phyloP scores from a whole-genome alignment of 164 flowering plant species.

The Houttuynia cordata region DNA sequence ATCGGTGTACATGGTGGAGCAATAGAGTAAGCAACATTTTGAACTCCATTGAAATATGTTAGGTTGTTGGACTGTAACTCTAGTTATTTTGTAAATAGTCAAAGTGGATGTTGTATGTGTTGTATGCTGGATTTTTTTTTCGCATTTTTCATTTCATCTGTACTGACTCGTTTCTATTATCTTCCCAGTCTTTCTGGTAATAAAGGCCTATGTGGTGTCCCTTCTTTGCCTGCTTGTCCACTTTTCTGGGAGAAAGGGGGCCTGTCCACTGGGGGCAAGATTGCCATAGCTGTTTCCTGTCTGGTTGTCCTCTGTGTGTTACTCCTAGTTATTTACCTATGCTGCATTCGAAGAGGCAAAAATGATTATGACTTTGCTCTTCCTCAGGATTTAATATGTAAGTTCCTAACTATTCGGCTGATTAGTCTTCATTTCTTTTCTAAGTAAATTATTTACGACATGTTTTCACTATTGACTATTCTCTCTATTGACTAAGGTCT shows the following conservation, averaged over 20 bases:
- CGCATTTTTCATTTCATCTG: neutral
- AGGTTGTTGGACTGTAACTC: neutral
- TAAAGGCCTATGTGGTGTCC: slow-evolving; percentile 87
- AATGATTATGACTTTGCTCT: slow-evolving; percentile 88
- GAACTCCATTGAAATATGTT: neutral
- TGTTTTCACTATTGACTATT: too few species aligned
- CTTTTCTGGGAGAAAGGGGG: slow-evolving; percentile 64
- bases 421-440: neutral
- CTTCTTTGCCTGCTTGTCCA: slow-evolving; percentile 76
- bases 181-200: slow-evolving; percentile 66
- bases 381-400: slow-evolving; percentile 86
- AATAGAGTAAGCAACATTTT: slow-evolving; percentile 56
- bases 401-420: slow-evolving; percentile 15
- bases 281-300: slow-evolving; percentile 59
- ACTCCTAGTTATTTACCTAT: slow-evolving; percentile 36
- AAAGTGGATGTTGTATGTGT: neutral
- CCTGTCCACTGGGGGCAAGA: slow-evolving; percentile 70
- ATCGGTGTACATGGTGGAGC: slow-evolving; percentile 94
- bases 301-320: slow-evolving; percentile 32
- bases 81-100: neutral
- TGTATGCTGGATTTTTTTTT: neutral
- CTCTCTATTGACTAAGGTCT: too few species aligned
- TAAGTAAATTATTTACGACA: neutral
- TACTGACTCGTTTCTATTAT: slow-evolving; percentile 4
- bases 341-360: slow-evolving; percentile 50